Evolutionary conservation across 2,329 filamentous ascomycete genomes (phyloP), one percentile per base, ranked within the genome.

Genomic region (Alternaria panax): DNA sequence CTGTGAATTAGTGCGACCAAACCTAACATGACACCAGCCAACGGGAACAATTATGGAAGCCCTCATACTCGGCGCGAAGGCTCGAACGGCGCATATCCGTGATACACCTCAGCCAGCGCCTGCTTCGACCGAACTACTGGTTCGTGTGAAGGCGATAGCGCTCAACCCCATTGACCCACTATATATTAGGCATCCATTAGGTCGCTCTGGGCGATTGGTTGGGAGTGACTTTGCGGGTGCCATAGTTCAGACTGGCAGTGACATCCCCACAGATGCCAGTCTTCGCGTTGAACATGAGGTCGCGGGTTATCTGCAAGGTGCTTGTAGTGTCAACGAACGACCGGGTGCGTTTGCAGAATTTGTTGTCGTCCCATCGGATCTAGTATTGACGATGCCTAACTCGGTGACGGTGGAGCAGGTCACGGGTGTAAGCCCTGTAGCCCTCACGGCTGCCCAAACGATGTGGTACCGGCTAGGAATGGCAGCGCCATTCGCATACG

Each of bases 301-400:
- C 0, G 71, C 80, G 2, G 80, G 80, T 0, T 82, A 82, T 38
- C 67, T 81, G 0, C 80, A 83, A 57, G 81, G 80, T 16, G 81
- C 80, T 1, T 79, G 76, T 54, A 79, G 76, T 12, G 67, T 72
- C 7, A 82, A 83, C 51, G 73, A 79, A 5, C 75, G 79, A 0
- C 79, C 81, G 0, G 82, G 81, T 7, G 80, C 81, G 0, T 84
- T 84, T 62, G 77, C 81, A 1, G 80, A 84, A 53, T 81, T 78
- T 47, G 57, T 81, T 9, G 65, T 57, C 0, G 56, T 71, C 0
- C 69, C 73, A 1, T 73, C 68, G 38, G 80, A 82, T 38, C 69
- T 83, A 0, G 66, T 79, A 1, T 82, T 80, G 77, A 62, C 57
- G 1, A 56, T 82, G 0, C 79, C 80, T 0, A 68, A 71, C 0